Base-by-base conservation (phyloP, 2,329 filamentous ascomycete species). In the Trichoderma asperellum region DNA sequence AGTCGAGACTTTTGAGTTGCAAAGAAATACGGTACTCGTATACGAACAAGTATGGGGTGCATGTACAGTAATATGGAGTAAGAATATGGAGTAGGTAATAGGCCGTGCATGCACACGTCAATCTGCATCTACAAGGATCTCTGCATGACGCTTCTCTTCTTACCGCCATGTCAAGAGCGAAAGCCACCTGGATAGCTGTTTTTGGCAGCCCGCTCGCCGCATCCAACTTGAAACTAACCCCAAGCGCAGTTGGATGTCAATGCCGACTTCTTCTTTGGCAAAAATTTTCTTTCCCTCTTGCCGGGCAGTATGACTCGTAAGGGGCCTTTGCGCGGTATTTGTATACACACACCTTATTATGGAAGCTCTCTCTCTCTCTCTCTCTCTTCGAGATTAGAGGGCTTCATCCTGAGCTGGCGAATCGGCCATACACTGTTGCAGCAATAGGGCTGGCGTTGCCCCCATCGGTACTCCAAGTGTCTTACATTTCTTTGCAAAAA, bases 51-150 rank as follows among this genome's bases (percentile, higher is more conserved):
- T 43, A n/a, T 18, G 27, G 27, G 27, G n/a, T n/a, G n/a, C 55
- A 43, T 34, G 52, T 34, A 40, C 35, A 8, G 40, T 43, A 47
- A 24, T 24, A 24, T 24, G 24, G 24, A 27, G 52, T 43, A 65
- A 24, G 24, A 24, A 52, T 32, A 59, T 67, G 63, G 55, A 59
- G 63, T 66, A 58, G 40, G 49, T 67, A 52, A 59, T 67, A 52
- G 57, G 55, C 12, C 21, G 27, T 67, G 63, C 63, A 67, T 67
- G 55, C 63, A 67, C 55, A 59, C 63, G 63, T 67, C 63, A 59
- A 67, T 47, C 63, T 67, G 55, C 63, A 59, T 67, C 55, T 67
- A 52, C 63, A 59, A 57, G 63, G 63, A 24, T 65, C 52, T 56
- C 52, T 56, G 62, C 35, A 56, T 29, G 62, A 47, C 35, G 27